Base-by-base conservation (phyloP, 1,139 yeast genomes). In the Candida mesenterica region DNA sequence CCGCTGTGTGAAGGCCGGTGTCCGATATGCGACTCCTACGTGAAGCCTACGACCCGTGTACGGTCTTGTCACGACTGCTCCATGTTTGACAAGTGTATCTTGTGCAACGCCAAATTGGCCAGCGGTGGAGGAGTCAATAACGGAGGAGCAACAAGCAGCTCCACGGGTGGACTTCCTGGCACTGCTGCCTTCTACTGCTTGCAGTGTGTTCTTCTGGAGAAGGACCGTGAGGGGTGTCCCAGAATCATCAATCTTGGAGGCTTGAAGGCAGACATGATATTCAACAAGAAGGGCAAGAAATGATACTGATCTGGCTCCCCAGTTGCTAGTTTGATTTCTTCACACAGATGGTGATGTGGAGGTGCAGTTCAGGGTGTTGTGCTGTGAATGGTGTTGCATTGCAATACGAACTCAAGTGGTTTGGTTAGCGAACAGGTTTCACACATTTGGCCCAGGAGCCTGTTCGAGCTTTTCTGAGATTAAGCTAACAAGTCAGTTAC, bases 211-310 rank as follows among this genome's bases (percentile, higher is more conserved):
- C 56, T 78, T 31, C 54, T 77, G 32, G 97, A 89, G 51, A 80
- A 79, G 51, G 89, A 87, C 53, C 65, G 96, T 28, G 96, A 90
- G 55, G 98, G 98, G 2, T 90, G 98, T 62, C 97, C 97, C 0
- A 73, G 84, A 48, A 77, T 90, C 34, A 59, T 84, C 16, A 90
- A 89, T 52, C 66, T 88, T 36, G 97, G 97, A 3, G 77, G 88
- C 22, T 75, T 81, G 39, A 75, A 79, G 53, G 71, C 81, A 9
- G 96, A 86, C 49, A 66, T 75, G 62, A 77, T 79, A 46, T 82
- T 75, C 52, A 86, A 79, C 47, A 77, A 75, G 61, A 66, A 34
- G 37, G 36, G 32, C n/a, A 24, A 24, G 9, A 9, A 9, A 19
- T 19, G 22, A 19, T 19, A 6, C 22, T 19, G n/a, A n/a, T n/a